Conservation (phyloP, 148 eudicot species). For the Diospyros kaki region DNA sequence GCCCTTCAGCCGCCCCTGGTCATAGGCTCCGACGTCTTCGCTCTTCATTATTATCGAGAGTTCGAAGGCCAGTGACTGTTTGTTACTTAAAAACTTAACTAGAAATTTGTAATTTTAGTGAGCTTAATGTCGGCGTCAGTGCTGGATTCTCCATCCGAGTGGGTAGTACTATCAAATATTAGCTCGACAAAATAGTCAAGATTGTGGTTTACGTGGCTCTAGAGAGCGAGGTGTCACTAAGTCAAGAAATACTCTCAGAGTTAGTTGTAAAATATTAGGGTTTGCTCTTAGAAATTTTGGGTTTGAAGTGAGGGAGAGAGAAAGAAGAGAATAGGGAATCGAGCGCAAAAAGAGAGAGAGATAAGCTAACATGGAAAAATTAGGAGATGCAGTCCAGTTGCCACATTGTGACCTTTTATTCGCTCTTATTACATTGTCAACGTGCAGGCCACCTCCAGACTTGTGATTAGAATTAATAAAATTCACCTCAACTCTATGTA, state of each 20-base stretch:
- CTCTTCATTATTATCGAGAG: slow-evolving; percentile 14
- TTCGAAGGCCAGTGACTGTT: slow-evolving; percentile 20
- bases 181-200: slow-evolving; percentile 8
- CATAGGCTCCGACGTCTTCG: slow-evolving; percentile 14
- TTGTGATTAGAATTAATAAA: too few relatives aligned
- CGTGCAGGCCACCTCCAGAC: too few relatives aligned
- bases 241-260: slow-evolving; percentile 16
- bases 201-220: slow-evolving; percentile 22
- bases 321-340: too few relatives aligned
- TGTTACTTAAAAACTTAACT: slow-evolving; percentile 20
- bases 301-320: too few relatives aligned
- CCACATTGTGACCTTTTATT: too few relatives aligned
- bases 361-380: too few relatives aligned
- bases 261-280: neutral
- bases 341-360: too few relatives aligned
- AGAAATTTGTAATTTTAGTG: slow-evolving; percentile 14
- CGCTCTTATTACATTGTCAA: too few relatives aligned
- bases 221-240: slow-evolving; percentile 21
- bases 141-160: neutral
- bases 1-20: too few relatives aligned
- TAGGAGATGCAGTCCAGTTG: too few relatives aligned
- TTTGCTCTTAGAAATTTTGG: too few relatives aligned
- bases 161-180: neutral
- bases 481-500: too few relatives aligned
- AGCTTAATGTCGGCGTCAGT: slow-evolving; percentile 20